These are phyloP conservation scores for Ophiostoma pallidulum DNA, from an alignment of 2,329 filamentous ascomycete species.

Conservation along the genomic window DNA sequence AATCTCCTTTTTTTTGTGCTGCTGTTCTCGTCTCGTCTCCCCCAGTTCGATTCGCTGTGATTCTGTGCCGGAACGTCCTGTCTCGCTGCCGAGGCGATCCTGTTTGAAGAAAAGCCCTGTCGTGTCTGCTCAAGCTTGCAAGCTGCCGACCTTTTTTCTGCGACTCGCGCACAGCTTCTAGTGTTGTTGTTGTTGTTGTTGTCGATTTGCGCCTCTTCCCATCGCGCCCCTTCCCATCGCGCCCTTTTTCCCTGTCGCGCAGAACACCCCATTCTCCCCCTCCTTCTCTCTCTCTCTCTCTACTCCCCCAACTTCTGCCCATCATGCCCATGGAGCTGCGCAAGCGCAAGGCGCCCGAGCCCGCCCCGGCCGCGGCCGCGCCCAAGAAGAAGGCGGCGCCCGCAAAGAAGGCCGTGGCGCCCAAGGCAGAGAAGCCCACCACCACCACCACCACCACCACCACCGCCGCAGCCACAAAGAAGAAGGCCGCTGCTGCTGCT, in stretches of 20 bases:
- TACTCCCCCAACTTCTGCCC: conserved; percentile 12
- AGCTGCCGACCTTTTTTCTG: too few relatives aligned
- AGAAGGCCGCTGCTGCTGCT: conserved; percentile 23
- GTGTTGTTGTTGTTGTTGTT: background rate
- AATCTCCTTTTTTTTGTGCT: too few relatives aligned
- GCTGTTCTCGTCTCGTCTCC: background rate
- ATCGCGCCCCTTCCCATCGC: too few relatives aligned
- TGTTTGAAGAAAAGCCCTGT: too few relatives aligned
- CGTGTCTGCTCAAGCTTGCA: too few relatives aligned
- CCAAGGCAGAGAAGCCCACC: too few relatives aligned
- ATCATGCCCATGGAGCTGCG: conserved; percentile 49
- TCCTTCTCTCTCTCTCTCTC: background rate
- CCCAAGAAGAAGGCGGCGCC: conserved; percentile 35
- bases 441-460: conserved; percentile 12
- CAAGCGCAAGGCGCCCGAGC: conserved; percentile 50
- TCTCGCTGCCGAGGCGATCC: too few relatives aligned
- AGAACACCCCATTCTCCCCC: background rate
- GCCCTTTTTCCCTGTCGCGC: background rate
- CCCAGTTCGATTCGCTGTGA: too few relatives aligned
- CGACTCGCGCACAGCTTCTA: too few relatives aligned
- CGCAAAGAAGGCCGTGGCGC: too few relatives aligned
- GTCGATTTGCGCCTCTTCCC: too few relatives aligned
- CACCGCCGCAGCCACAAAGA: conserved; percentile 12
- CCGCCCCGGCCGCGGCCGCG: conserved; percentile 36
- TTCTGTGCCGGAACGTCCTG: too few relatives aligned